These are phyloP conservation scores for Auricularia cornea DNA, from an alignment of 768 basidiomycete genomes.

Conservation along the genomic window DNA sequence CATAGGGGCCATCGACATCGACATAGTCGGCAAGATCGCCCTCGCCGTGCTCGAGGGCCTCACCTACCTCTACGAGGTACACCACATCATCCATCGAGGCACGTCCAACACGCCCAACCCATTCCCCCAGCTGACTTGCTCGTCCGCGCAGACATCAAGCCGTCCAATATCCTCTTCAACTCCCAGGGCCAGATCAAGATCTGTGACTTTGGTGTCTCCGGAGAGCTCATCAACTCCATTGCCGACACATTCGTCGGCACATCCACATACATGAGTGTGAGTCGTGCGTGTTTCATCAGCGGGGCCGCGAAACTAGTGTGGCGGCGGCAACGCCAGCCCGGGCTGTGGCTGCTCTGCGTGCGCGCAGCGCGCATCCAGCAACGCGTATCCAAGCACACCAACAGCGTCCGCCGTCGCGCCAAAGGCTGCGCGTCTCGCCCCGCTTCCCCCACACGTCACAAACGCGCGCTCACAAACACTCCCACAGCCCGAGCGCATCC, in stretches of 20 bases:
- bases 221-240: slow-evolving; percentile 97
- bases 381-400: no score
- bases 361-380: no score
- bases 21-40: slow-evolving; percentile 90
- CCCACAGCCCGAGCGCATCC: slow-evolving; percentile 94
- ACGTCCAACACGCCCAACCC: slow-evolving; percentile 20
- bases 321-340: no score
- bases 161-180: slow-evolving; percentile 94
- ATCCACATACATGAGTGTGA: slow-evolving; percentile 97
- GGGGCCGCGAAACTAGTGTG: no score
- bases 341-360: no score
- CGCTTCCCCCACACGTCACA: no score
- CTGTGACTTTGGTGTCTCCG: slow-evolving; percentile 98
- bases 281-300: slow-evolving; percentile 12
- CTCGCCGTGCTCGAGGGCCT: slow-evolving; percentile 89
- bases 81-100: slow-evolving; percentile 98
- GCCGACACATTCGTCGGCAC: slow-evolving; percentile 99
- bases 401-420: no score
- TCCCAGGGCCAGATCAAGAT: slow-evolving; percentile 96
- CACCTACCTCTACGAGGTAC: slow-evolving; percentile 94
- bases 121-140: neutral
- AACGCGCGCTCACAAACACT: no score
- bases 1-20: slow-evolving; percentile 87
- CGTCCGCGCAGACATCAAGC: slow-evolving; percentile 78
- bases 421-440: no score